Percentiles rank a stretch among this genome's conserved stretches.
Conservation (phyloP, 2,329 filamentous ascomycete genomes). For the Paecilomyces niveus region DNA sequence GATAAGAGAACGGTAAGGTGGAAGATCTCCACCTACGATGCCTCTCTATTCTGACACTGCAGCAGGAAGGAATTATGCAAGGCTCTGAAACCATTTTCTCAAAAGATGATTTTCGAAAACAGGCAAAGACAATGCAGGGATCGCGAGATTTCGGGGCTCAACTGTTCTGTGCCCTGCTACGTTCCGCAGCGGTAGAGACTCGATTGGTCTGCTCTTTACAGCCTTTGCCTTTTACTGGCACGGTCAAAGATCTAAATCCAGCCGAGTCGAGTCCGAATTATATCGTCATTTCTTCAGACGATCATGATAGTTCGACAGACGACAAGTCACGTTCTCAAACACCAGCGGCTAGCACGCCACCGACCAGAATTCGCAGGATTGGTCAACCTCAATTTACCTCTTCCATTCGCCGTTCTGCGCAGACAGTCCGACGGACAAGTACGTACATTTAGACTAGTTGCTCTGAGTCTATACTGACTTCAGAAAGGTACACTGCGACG, state of each 20-base stretch:
- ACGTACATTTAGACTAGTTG: background rate
- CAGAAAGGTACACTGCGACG: constrained; percentile 30
- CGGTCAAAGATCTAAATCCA: constrained; percentile 37
- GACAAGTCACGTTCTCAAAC: constrained; percentile 11
- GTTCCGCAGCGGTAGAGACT: constrained; percentile 72
- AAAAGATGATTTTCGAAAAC: constrained; percentile 63
- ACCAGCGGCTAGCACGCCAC: constrained; percentile 8
- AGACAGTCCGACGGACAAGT: constrained; percentile 13
- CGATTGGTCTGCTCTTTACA: constrained; percentile 89
- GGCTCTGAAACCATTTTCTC: constrained; percentile 64
- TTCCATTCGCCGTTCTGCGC: constrained; percentile 8
- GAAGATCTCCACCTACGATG: constrained; percentile 10
- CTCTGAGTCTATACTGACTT: constrained; percentile 7
- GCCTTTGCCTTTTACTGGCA: constrained; percentile 60
- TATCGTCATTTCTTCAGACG: constrained; percentile 32
- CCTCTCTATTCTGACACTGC: constrained; percentile 8
- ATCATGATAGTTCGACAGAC: constrained; percentile 22
- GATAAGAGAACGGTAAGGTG: constrained; percentile 42
- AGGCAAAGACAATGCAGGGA: constrained; percentile 63
- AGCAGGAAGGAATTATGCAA: constrained; percentile 49
- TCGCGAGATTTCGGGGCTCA: constrained; percentile 88
- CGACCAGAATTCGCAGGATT: constrained; percentile 21
- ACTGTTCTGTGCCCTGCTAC: constrained; percentile 79
- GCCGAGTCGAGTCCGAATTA: constrained; percentile 30
- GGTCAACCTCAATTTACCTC: constrained; percentile 29